Base-by-base conservation (phyloP, 1,284 basidiomycete species). In the Moesziomyces parantarcticus region DNA sequence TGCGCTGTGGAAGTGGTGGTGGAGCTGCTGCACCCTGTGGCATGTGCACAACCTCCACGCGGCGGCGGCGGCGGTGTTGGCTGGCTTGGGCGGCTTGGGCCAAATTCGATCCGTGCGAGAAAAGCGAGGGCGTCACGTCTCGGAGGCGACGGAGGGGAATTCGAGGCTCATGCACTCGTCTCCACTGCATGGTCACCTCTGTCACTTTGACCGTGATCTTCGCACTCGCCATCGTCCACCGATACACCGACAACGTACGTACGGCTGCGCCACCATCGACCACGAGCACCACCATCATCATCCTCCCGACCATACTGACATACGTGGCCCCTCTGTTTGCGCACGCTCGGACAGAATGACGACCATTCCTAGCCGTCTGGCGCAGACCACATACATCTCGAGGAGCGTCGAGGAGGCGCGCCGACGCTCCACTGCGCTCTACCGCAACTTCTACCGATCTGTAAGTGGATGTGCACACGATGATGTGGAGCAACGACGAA, bases 331-430 rank as follows among this genome's bases (percentile, higher is more conserved):
- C 20, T 41, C 1, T 11, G 14, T 25, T 43, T 25, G 36, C 40
- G 14, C 23, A 8, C 46, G 29, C 57, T 9, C 50, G 21, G 48
- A 51, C 55, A 68, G 52, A 52, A 92, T 92, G 90, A 89, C 91
- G 49, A 97, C 93, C 54, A 97, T 98, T 84, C 95, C 96, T 21
- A 86, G 94, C 51, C 90, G 96, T 52, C 89, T 99, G 20, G 92
- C 96, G 22, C 89, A 89, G 77, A 83, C 89, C 20, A 89, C 92
- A 62, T 71, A 66, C 23, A 78, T 83, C 55, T 83, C 81, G n/a
- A 65, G 62, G 7, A 89, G 86, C 53, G 86, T 90, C 25, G 85
- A 86, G n/a, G 90, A 94, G 59, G 90, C 93, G 5, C 89, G 91
- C 44, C 85, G 85, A 46, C 88, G 92, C 40, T 89, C 89, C 32